Base-by-base conservation (phyloP, 768 basidiomycete species). In the Suillus sp. region DNA sequence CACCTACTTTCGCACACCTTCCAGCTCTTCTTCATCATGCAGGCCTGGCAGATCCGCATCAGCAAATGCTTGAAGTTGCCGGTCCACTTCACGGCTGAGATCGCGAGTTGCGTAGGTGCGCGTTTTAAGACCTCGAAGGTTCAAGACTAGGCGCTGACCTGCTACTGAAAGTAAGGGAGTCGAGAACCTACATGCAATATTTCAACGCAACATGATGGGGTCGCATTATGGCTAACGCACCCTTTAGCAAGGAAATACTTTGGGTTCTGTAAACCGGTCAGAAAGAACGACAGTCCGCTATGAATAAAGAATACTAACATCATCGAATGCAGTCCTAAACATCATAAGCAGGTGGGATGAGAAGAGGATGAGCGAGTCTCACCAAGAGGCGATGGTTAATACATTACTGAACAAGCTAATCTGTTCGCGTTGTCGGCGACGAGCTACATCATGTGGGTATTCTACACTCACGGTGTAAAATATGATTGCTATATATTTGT, bases 121-220 rank as follows among this genome's bases (percentile, higher is more conserved):
- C 16, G 30, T 54, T 22, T 55, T 37, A 16, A 58, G 50, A 51
- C 56, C 59, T 13, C 64, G 62, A 27, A 71, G 64, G 42, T 69
- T 71, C 34, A 71, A 60, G 22, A 71, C 58, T 13, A 67, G 63
- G 4, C 66, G 70, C 55, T 71, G 70, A 22, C 70, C 70, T 1
- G 55, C 20, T 7, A 66, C 25, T 0, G 68, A 64, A 18, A 71
- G 59, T 0, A 69, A 18, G 2, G 66, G 68, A 7, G 27, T 51
- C 5, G 70, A 34, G 16, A 71, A 9, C 13, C 70, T 71, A 63
- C 22, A 13, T 25, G 2, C 50, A 16, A 61, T 25, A 58, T 5
- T 4, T 27, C 6, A 25, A 27, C 16, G 0, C 22, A 48, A 62
- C 25, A 40, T 30, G 30, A 63, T 38, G 2, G 25, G 3, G 22